These are phyloP conservation scores for Globisporangium nunn DNA, from an alignment of 352 stramenopile genomes.

Conservation along the genomic window DNA sequence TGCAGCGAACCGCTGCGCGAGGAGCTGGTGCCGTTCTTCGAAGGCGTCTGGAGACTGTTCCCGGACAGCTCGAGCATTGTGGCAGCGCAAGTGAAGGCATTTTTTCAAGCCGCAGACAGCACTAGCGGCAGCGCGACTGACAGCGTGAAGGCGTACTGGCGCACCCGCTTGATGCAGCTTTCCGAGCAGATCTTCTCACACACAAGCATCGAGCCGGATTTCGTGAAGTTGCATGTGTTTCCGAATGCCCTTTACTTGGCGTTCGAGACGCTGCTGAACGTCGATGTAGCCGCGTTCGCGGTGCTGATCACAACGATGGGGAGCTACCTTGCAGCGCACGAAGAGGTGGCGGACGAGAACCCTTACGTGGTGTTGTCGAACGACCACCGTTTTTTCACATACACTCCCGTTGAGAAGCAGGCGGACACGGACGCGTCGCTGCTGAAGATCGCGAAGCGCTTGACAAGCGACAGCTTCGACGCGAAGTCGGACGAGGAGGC, in stretches of 20 bases:
- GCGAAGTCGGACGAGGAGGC: slow-evolving; percentile 1
- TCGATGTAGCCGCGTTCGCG: slow-evolving; percentile 36
- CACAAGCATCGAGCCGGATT: slow-evolving; percentile 34
- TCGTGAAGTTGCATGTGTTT: slow-evolving; percentile 50
- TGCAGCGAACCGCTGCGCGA: slow-evolving; percentile 29
- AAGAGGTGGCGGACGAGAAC: slow-evolving; percentile 42
- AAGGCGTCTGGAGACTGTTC: slow-evolving; percentile 63
- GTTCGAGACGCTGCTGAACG: slow-evolving; percentile 33
- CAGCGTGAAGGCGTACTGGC: slow-evolving; percentile 35
- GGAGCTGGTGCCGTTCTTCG: slow-evolving; percentile 41
- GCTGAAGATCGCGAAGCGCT: slow-evolving; percentile 22
- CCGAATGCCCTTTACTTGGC: slow-evolving; percentile 48
- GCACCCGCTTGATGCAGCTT: slow-evolving; percentile 39
- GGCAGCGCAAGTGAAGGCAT: slow-evolving; percentile 26
- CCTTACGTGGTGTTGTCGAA: slow-evolving; percentile 33
- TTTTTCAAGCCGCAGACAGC: slow-evolving; percentile 31
- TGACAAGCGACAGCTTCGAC: slow-evolving; percentile 16
- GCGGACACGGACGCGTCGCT: slow-evolving; percentile 19
- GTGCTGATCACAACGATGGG: slow-evolving; percentile 47
- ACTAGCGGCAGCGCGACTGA: neutral
- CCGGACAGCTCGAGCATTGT: slow-evolving; percentile 29
- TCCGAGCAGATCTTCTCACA: slow-evolving; percentile 44
- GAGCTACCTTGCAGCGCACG: slow-evolving; percentile 38
- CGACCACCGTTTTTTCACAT: slow-evolving; percentile 29
- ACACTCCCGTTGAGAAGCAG: slow-evolving; percentile 10